Evolutionary conservation across 2,329 filamentous ascomycete genomes (phyloP).

Genomic region (Botrytis medusae): DNA sequence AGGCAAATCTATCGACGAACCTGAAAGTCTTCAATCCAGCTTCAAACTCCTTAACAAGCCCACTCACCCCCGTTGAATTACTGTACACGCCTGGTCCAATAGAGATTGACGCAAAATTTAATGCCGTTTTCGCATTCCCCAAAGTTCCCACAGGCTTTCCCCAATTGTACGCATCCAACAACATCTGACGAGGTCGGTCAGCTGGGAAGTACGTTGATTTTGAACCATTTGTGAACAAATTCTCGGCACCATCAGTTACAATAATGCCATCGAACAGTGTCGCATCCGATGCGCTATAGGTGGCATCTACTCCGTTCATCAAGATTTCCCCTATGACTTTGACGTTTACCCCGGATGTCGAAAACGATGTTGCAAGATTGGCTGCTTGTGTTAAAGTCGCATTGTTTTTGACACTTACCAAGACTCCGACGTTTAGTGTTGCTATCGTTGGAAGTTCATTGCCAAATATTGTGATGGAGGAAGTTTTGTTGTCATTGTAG

Average conservation of each 20-base stretch:
- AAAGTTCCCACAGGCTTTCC: constrained; percentile 63
- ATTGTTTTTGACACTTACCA: constrained; percentile 42
- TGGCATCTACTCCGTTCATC: constrained; percentile 54
- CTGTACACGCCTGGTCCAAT: neutral
- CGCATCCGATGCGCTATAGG: constrained; percentile 65
- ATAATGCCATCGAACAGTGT: constrained; percentile 63
- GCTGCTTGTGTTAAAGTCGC: constrained; percentile 49
- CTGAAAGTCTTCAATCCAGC: constrained; percentile 63
- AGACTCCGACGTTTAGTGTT: constrained; percentile 62
- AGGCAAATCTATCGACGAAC: constrained; percentile 62
- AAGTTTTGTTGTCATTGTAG: constrained; percentile 69
- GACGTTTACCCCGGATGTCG: constrained; percentile 53
- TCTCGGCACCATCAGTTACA: constrained; percentile 53
- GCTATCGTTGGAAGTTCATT: constrained; percentile 59
- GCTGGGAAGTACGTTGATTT: constrained; percentile 60
- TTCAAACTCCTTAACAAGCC: constrained; percentile 49
- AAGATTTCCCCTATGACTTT: constrained; percentile 62
- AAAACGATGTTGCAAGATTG: constrained; percentile 51
- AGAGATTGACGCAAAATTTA: neutral
- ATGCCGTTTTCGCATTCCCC: neutral
- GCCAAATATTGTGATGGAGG: constrained; percentile 59
- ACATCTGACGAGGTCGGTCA: constrained; percentile 62
- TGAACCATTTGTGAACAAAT: constrained; percentile 49
- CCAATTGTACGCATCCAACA: constrained; percentile 63
- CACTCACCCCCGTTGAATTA: neutral